Evolutionary conservation across 1,284 basidiomycete genomes (phyloP).

Genomic region (Puccinia horiana): DNA sequence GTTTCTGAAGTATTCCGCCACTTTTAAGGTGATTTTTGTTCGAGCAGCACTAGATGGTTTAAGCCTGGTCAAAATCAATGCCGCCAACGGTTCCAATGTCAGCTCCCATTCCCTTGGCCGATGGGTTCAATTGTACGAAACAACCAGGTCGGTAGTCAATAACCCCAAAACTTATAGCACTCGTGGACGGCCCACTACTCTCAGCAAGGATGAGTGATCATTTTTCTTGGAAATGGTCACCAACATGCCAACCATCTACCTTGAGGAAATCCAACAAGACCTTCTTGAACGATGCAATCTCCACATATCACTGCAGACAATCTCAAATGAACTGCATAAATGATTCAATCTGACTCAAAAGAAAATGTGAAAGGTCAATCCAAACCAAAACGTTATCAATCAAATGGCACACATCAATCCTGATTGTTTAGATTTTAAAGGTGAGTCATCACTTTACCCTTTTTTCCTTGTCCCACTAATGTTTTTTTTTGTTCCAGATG

Average conservation of each 20-base stretch:
- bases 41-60: too few relatives aligned
- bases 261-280: neutral
- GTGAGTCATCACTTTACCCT: neutral
- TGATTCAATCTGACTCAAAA: neutral
- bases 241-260: conserved; percentile 1
- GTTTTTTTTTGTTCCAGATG: neutral
- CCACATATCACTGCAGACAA: neutral
- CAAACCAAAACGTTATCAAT: neutral
- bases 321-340: neutral
- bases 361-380: neutral
- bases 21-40: too few relatives aligned
- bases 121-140: too few relatives aligned
- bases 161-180: too few relatives aligned
- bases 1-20: too few relatives aligned
- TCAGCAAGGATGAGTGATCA: too few relatives aligned
- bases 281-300: neutral
- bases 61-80: too few relatives aligned
- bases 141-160: too few relatives aligned
- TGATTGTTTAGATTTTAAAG: neutral
- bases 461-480: neutral
- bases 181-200: too few relatives aligned
- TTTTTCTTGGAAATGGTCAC: neutral
- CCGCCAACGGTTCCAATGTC: too few relatives aligned
- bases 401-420: neutral
- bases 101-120: too few relatives aligned